Base-by-base conservation (phyloP, 306 rosid species). In the Lupinus albus region DNA sequence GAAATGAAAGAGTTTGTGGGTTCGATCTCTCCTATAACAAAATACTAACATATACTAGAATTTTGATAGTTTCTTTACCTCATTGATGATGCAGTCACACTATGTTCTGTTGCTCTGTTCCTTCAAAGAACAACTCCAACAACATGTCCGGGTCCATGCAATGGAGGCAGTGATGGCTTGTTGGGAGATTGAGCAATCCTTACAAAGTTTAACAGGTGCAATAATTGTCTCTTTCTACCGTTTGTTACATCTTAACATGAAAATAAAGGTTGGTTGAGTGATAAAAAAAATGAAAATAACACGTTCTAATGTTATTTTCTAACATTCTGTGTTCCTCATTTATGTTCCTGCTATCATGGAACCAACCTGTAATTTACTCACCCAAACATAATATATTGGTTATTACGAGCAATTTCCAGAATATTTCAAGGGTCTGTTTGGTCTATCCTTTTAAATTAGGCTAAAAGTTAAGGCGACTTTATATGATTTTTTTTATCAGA, bases 131-230 rank as follows among this genome's bases (percentile, higher is more conserved):
- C 99, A 93, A 68, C 90, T 93, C 50, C 99, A 93, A 57, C 99
- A 90, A 64, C 99, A 93, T 63, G 99, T 93, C 64, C 89, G 96
- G 7, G 97, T 93, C 50, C 99, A 90, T 79, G 97, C 99, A 14
- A 93, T 93, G 99, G 99, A 93, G 83, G 99, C 99, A 30, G 99
- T 93, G 10, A 93, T 90, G 99, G 99, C 97, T 76, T 93, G 99
- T 80, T 93, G 99, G 99, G 99, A 93, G 81, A 93, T 93, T 16
- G 99, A 90, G 74, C 99, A 93, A 61, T 88, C 99, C 57, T 82
- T 93, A 9, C 99, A 93, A 71, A 90, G 97, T 72, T 71, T 93
- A 71, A 93, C 97, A 86, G 99, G 99, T 93, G 38, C 72, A 11
- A 16, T 64, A 11, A 17, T 62, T 64, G 5, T 59, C 49, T 54